phyloP scores from a whole-genome alignment of 495 filamentous ascomycete genomes.

The Podospora conica region DNA sequence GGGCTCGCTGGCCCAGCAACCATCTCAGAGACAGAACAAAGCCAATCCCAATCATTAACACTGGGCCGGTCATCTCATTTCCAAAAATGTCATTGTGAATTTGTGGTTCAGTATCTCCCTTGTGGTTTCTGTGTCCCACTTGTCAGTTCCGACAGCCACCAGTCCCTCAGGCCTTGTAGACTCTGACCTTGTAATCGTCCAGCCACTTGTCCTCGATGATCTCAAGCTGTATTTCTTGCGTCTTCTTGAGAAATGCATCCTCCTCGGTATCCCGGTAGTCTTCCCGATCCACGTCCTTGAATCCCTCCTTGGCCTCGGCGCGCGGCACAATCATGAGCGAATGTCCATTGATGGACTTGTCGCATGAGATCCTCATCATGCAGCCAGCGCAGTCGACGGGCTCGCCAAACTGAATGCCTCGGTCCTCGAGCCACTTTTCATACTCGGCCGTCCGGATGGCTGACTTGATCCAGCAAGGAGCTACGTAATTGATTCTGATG shows the following conservation, averaged over 20 bases:
- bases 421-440: conserved; percentile 18
- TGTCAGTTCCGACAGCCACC: not conserved
- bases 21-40: too few species aligned
- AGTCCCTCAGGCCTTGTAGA: conserved; percentile 11
- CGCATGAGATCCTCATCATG: conserved; percentile 31
- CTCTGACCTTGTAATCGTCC: conserved; percentile 18
- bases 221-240: conserved; percentile 8
- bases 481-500: conserved; percentile 32
- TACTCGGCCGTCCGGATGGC: conserved; percentile 20
- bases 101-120: not conserved
- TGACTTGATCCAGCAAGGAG: conserved; percentile 30
- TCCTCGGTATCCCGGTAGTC: conserved; percentile 13
- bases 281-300: conserved; percentile 15
- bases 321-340: conserved; percentile 17
- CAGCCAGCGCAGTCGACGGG: conserved; percentile 23
- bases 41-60: too few species aligned
- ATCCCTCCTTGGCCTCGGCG: conserved; percentile 13
- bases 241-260: conserved; percentile 12
- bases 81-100: too few species aligned
- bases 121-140: not conserved
- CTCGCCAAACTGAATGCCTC: conserved; percentile 31
- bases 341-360: conserved; percentile 28
- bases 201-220: conserved; percentile 20
- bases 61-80: too few species aligned
- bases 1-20: not conserved